Conservation (phyloP, 257 asterid genomes). For the Oldenlandia corymbosa region DNA sequence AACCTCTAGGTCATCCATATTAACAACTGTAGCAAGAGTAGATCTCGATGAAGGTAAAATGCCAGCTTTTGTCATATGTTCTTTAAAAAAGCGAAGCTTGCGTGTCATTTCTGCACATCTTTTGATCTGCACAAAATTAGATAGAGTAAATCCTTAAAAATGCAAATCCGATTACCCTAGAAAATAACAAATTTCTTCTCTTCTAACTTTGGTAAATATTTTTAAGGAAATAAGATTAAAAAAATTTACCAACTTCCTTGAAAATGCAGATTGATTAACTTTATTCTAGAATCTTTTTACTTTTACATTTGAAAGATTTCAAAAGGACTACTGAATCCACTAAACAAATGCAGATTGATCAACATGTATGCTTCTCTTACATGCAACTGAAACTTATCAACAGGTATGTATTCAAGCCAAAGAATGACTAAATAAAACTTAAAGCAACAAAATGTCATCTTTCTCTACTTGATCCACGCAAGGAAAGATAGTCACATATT, state of each 20-base stretch:
- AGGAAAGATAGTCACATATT: not conserved
- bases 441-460: not conserved
- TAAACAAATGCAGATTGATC: too few species aligned
- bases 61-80: slow-evolving; percentile 50
- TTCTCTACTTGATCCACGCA: not conserved
- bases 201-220: too few species aligned
- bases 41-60: slow-evolving; percentile 36
- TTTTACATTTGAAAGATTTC: too few species aligned
- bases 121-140: slow-evolving; percentile 33
- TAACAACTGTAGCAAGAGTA: slow-evolving; percentile 19
- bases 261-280: not conserved
- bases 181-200: too few species aligned
- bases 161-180: not conserved
- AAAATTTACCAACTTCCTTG: too few species aligned
- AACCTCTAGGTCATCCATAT: slow-evolving; percentile 59
- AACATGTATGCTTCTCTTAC: not conserved
- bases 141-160: not conserved
- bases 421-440: not conserved
- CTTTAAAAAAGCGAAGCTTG: slow-evolving; percentile 44
- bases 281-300: too few species aligned
- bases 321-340: too few species aligned
- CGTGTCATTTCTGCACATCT: slow-evolving; percentile 67
- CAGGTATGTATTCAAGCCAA: not conserved
- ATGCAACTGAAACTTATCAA: not conserved
- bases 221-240: too few species aligned